Base-by-base conservation (phyloP, 805 yeast genomes). In the Candida xyloterini region DNA sequence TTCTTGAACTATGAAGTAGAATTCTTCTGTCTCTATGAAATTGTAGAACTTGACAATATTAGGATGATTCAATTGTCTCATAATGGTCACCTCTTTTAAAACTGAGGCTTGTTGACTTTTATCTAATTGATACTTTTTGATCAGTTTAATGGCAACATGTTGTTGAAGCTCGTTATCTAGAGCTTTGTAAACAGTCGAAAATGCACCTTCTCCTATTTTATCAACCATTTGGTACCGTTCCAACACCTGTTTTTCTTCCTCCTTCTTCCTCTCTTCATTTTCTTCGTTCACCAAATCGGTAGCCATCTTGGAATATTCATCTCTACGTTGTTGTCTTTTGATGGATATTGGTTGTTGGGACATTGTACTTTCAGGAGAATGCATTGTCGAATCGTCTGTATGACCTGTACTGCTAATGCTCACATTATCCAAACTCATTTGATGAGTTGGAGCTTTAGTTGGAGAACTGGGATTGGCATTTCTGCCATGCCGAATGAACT, bases 1-100 rank as follows among this genome's bases (percentile, higher is more conserved):
- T 55, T 85, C 95, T 56, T 84, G 86, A 15, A 84, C 72, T 35
- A 85, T 75, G 53, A 79, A 84, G 52, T 80, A 83, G 57, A 74
- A 74, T 15, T 72, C 66, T 2, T 70, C 73, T 5, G 79, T 70
- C 56, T 84, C 88, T 41, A 79, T 73, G 52, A 81, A 83, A 55
- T 83, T 81, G 43, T 80, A 70, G 42, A 84, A 74, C 38, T 67
- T 65, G 7, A 83, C 86, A 40, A 84, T 69, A 53, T 84, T 79
- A 5, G 80, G 78, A 56, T 71, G 88, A 52, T 68, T 68, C 51
- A 79, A 67, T 51, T 77, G 81, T 58, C 80, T 71, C 79, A 84
- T 81, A 28, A 89, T 79, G 10, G 81, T 73, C 10, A 86, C 86
- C 59, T 89, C 97, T 53, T 87, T 86, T 44, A 81, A 64, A 2